phyloP scores from a whole-genome alignment of 225 moss, liverwort and hornwort species.

The Pseudoscleropodium purum region DNA sequence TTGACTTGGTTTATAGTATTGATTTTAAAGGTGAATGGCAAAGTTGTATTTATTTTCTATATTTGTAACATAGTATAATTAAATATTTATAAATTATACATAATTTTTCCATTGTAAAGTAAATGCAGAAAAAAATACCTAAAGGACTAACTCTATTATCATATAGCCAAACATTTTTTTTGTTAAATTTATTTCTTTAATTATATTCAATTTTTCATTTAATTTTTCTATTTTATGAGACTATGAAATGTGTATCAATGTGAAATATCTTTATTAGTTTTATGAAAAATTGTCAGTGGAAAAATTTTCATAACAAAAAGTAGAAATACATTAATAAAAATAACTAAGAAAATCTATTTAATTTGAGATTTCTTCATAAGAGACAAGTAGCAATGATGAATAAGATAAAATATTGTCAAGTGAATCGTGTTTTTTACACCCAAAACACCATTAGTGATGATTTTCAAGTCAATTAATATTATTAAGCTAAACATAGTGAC shows the following conservation, averaged over 20 bases:
- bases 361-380: not conserved
- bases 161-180: not conserved
- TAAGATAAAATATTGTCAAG: not conserved
- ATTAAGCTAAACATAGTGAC: not conserved
- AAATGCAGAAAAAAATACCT: not conserved
- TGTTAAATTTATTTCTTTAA: not conserved
- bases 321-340: not conserved
- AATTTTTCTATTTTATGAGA: not conserved
- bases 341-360: not conserved
- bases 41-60: not conserved
- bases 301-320: not conserved
- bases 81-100: too few species aligned
- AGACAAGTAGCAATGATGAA: not conserved
- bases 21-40: not conserved
- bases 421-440: not conserved
- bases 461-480: not conserved
- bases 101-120: too few species aligned
- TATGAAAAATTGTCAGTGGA: not conserved
- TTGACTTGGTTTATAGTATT: not conserved
- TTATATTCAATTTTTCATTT: too few species aligned
- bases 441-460: not conserved
- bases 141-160: accelerated
- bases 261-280: not conserved
- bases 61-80: not conserved
- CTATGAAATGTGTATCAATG: not conserved